Percentiles rank a stretch among this genome's conserved stretches.
Conservation (phyloP, 1,284 basidiomycete genomes). For the Laetiporus sulphureus region DNA sequence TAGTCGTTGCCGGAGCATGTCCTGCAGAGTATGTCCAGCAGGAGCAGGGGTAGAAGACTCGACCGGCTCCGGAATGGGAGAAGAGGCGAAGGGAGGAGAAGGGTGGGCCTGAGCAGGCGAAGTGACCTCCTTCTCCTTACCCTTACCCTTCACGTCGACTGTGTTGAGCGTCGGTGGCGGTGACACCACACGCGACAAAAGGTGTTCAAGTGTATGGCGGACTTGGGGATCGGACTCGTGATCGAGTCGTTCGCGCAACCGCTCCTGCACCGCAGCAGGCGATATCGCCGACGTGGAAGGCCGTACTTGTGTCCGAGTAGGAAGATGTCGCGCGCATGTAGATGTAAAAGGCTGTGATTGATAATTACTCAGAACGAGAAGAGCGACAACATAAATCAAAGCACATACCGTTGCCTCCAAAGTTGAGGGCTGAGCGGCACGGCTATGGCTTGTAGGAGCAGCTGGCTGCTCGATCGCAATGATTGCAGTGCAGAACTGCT, state of each 20-base stretch:
- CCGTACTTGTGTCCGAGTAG: too few species aligned
- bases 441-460: too few species aligned
- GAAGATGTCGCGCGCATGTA: too few species aligned
- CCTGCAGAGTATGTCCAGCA: not conserved
- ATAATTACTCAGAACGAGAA: too few species aligned
- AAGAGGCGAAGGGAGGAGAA: constrained; percentile 3
- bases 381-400: too few species aligned
- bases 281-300: too few species aligned
- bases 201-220: not conserved
- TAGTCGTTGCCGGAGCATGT: constrained; percentile 1
- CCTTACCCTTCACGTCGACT: constrained; percentile 13
- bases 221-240: constrained; percentile 4
- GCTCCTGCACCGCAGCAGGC: not conserved
- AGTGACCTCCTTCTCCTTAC: constrained; percentile 13
- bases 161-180: not conserved
- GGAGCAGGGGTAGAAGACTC: not conserved
- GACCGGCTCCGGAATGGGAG: not conserved
- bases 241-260: not conserved
- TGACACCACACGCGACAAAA: not conserved
- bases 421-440: too few species aligned
- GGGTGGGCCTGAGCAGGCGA: not conserved
- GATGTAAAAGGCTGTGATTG: too few species aligned
- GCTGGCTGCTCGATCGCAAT: too few species aligned
- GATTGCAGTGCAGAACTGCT: too few species aligned
- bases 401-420: too few species aligned